Evolutionary conservation across 1,139 yeast species (phyloP), one percentile per base, ranked within the genome.

Genomic region (Pichia sp.): DNA sequence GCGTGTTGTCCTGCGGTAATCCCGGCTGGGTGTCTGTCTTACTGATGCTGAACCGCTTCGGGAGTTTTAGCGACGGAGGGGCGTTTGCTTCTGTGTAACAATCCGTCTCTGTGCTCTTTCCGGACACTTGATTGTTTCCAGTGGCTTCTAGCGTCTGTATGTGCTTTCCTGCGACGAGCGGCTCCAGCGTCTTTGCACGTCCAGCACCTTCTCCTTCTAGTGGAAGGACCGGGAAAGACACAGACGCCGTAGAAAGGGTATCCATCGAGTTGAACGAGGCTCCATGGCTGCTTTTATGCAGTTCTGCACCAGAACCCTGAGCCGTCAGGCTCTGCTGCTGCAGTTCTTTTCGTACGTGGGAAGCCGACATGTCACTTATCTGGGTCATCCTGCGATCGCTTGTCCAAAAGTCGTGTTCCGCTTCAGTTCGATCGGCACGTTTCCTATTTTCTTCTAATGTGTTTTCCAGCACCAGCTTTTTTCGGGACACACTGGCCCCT

Each of bases 311-410:
- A n/a, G 41, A 7, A 6, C 13, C n/a, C 41, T 36, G 41, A n/a
- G 41, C 29, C 32, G 32, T 19, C 45, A 43, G 29, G 8, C 32
- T 29, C 45, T 8, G 26, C 13, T 4, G 5, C 36, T 45, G 36
- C 48, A 34, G 11, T 13, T 23, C 41, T 8, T 15, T 15, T 6
- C 15, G 26, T 10, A 47, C 49, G 40, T 47, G 19, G 19, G 32
- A 32, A 47, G 26, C 31, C 26, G 49, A 47, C 31, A 34, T 7
- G 31, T 47, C 49, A 47, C 42, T 47, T 34, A 34, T 15, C 15
- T 34, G 49, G 38, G 49, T 47, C 29, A 19, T 26, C n/a, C 8
- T 10, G 26, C 26, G 26, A 23, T 23, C 26, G 26, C 26, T 23
- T 23, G 26, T 23, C 26, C 26, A 23, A 23, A 23, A 23, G 26